Evolutionary conservation across 2,329 filamentous ascomycete genomes (phyloP).

Genomic region (Verticillium isaacii): DNA sequence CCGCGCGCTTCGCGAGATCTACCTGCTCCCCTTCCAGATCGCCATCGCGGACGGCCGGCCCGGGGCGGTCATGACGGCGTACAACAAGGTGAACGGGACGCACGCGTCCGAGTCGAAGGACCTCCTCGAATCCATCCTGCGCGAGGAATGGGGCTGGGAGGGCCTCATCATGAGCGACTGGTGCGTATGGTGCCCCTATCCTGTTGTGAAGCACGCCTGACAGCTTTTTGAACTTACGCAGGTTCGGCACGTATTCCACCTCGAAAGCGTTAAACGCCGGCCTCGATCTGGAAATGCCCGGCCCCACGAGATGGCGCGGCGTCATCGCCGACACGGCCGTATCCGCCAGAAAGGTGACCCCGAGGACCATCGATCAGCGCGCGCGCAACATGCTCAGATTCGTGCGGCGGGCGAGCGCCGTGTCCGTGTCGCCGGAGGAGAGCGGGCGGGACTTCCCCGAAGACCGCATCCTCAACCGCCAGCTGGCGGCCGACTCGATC

Average conservation of each 20-base stretch:
- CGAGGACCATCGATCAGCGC: slow-evolving; percentile 42
- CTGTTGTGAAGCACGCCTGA: background rate
- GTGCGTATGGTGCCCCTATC: slow-evolving; percentile 22
- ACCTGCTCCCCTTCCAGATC: slow-evolving; percentile 49
- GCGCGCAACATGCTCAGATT: slow-evolving; percentile 53
- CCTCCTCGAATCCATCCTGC: slow-evolving; percentile 44
- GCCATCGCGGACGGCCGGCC: slow-evolving; percentile 47
- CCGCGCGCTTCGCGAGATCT: slow-evolving; percentile 51
- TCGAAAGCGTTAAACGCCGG: slow-evolving; percentile 46
- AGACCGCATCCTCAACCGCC: slow-evolving; percentile 55
- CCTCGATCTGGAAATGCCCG: slow-evolving; percentile 57
- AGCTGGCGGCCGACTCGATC: slow-evolving; percentile 49
- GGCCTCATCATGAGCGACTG: slow-evolving; percentile 57
- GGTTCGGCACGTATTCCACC: slow-evolving; percentile 48
- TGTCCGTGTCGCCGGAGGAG: slow-evolving; percentile 25
- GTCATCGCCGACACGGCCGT: background rate
- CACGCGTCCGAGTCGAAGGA: slow-evolving; percentile 49
- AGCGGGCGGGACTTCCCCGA: slow-evolving; percentile 38
- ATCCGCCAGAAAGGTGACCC: background rate
- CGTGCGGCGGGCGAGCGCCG: slow-evolving; percentile 50
- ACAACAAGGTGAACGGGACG: slow-evolving; percentile 54
- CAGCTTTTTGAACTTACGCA: background rate
- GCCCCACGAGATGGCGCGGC: slow-evolving; percentile 34
- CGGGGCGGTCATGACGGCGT: slow-evolving; percentile 53
- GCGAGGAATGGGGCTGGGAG: slow-evolving; percentile 53